Conservation (phyloP, 2,329 filamentous ascomycete species). For the Venturia aucupariae region DNA sequence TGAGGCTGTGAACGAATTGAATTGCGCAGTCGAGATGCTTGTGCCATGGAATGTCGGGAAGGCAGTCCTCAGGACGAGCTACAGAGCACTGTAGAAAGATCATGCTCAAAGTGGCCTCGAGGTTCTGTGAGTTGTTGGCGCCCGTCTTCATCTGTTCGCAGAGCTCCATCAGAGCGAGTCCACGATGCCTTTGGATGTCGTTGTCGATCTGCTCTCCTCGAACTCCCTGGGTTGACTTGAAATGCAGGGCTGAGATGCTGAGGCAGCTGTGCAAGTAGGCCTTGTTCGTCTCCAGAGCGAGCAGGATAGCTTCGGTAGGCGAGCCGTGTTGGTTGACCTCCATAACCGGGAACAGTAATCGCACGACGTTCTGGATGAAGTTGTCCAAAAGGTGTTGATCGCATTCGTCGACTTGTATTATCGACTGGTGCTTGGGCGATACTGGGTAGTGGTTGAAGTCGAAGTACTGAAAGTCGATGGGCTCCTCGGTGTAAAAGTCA, state of each 20-base stretch:
- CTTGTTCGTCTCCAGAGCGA: conserved; percentile 82
- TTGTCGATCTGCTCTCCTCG: conserved; percentile 68
- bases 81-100: conserved; percentile 95
- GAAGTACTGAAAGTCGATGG: conserved; percentile 67
- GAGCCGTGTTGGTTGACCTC: conserved; percentile 83
- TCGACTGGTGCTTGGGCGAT: conserved; percentile 55
- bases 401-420: conserved; percentile 75
- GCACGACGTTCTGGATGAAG: conserved; percentile 80
- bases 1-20: conserved; percentile 75
- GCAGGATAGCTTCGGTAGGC: conserved; percentile 74
- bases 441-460: conserved; percentile 65
- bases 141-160: conserved; percentile 75
- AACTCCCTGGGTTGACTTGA: conserved; percentile 62
- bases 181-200: conserved; percentile 88
- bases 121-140: conserved; percentile 73
- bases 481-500: conserved; percentile 52
- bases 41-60: conserved; percentile 92
- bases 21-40: conserved; percentile 91
- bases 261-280: conserved; percentile 93
- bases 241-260: conserved; percentile 84
- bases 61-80: conserved; percentile 70
- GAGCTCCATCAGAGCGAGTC: conserved; percentile 74
- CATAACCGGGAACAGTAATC: conserved; percentile 83
- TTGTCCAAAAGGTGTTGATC: conserved; percentile 84
- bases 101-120: conserved; percentile 87